Evolutionary conservation across 768 basidiomycete species (phyloP).

Genomic region (Leucosporidium creatinivorum): DNA sequence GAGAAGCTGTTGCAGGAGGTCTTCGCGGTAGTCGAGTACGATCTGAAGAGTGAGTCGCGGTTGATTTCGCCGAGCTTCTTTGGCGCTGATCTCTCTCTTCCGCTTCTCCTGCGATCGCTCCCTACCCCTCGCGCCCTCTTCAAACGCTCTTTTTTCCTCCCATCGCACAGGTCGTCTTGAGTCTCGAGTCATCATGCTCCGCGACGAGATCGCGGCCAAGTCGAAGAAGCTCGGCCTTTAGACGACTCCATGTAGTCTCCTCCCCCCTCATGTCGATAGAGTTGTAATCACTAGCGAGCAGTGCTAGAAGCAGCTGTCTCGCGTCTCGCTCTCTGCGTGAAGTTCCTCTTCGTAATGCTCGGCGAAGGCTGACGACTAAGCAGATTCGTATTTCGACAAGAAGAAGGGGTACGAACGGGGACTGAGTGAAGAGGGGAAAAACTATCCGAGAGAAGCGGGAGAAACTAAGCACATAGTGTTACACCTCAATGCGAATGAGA

Average conservation of each 20-base stretch:
- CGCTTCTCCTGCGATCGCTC: too few relatives aligned
- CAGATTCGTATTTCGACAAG: not conserved
- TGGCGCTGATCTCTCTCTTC: not conserved
- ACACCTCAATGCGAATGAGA: not conserved
- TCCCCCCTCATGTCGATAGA: not conserved
- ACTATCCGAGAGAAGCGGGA: not conserved
- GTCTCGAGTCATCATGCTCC: slow-evolving; percentile 14
- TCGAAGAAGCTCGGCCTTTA: slow-evolving; percentile 10
- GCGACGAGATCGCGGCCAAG: slow-evolving; percentile 16
- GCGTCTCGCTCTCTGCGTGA: not conserved
- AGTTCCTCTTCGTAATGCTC: too few relatives aligned
- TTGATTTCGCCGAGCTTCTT: too few relatives aligned
- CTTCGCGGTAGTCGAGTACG: slow-evolving; percentile 5
- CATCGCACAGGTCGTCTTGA: slow-evolving; percentile 10
- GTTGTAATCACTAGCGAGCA: too few relatives aligned
- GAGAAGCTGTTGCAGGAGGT: slow-evolving; percentile 9
- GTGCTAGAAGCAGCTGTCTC: not conserved
- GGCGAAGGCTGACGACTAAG: not conserved
- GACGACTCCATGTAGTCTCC: not conserved
- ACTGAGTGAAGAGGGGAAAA: not conserved
- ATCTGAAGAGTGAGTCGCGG: slow-evolving; percentile 25
- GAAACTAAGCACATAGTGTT: not conserved
- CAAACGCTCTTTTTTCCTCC: too few relatives aligned
- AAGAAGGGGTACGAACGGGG: not conserved
- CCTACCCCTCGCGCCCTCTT: too few relatives aligned